These are phyloP conservation scores for Mortierella alpina DNA, from an alignment of 192 early-diverging fungal species.

Conservation along the genomic window DNA sequence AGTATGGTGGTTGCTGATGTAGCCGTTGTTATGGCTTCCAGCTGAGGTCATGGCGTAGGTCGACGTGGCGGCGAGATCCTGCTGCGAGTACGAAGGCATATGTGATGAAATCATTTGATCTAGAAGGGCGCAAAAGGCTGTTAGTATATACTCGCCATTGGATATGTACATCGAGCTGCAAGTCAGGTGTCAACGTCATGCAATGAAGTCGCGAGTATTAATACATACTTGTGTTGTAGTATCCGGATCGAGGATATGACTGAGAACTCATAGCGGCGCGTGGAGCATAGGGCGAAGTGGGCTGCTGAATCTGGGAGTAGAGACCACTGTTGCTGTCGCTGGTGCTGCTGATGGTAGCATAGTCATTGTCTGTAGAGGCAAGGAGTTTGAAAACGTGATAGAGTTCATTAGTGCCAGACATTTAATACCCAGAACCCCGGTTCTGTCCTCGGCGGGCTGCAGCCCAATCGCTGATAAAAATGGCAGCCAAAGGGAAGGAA, in stretches of 20 bases:
- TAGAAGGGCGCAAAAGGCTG: background rate
- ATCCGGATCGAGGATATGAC: constrained; percentile 31
- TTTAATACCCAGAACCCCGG: background rate
- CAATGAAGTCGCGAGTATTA: background rate
- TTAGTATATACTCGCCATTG: constrained; percentile 2
- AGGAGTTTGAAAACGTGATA: constrained; percentile 3
- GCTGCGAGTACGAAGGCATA: constrained; percentile 26
- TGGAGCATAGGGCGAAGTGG: constrained; percentile 30
- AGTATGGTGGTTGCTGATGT: constrained; percentile 21
- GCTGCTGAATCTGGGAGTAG: constrained; percentile 25
- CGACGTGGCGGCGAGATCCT: constrained; percentile 29
- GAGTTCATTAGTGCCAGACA: constrained; percentile 39
- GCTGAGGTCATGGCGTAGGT: constrained; percentile 23
- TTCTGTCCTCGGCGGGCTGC: background rate
- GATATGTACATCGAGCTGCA: background rate
- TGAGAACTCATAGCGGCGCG: constrained; percentile 26
- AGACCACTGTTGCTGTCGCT: constrained; percentile 16
- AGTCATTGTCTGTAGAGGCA: constrained; percentile 32
- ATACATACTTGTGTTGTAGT: constrained; percentile 43
- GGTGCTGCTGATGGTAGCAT: constrained; percentile 3
- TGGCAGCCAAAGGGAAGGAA: background rate
- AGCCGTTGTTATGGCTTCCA: constrained; percentile 9
- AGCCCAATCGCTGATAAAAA: constrained; percentile 8
- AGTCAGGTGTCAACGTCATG: background rate
- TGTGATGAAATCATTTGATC: constrained; percentile 41